Base-by-base conservation (phyloP, 2,329 filamentous ascomycete genomes). In the Phaeosphaeria sp. region DNA sequence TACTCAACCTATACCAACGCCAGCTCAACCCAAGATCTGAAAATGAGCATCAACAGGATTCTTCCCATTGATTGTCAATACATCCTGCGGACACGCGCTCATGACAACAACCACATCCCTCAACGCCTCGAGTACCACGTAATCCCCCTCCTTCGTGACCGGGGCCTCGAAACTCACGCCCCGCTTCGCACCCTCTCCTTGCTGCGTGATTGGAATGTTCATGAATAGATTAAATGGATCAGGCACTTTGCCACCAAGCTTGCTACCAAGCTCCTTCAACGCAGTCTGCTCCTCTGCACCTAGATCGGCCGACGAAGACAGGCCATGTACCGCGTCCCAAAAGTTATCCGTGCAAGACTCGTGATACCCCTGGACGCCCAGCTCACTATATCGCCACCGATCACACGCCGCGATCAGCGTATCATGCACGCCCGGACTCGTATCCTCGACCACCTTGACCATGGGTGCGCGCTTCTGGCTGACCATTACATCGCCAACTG, bases 1-100 rank as follows among this genome's bases (percentile, higher is more conserved):
- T 15, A 18, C 15, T 5, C 22, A 39, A 17, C 20, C 7, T 18
- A 0, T 17, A 7, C 7, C 17, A 6, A 15, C 1, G 11, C 6
- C 36, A 27, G 7, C 36, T 22, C 10, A 13, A 36, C 54, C 64
- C n/a, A 66, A 44, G 3, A 74, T 64, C 42, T 73, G 54, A 17
- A 81, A 82, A 62, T 81, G 78, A 6, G 77, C 80, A 56, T 81
- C 79, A n/a, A 77, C 76, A 2, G 77, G 75, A 52, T 75, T 75
- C 54, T 76, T 73, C 41, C 72, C 75, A 58, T 82, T 82, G 60
- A 82, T 80, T 1, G 72, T 76, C 10, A 77, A 65, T 6, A 81
- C 72, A 63, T 82, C 79, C 54, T 81, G 77, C 21, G 80, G 80
- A 67, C 80, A 82, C 3, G 80, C 78, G 60, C 75, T 79, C 80